Percentiles rank a stretch among this genome's conserved stretches.
Evolutionary conservation across 2,329 filamentous ascomycete species (phyloP).

Genomic region (Neurospora sp.): DNA sequence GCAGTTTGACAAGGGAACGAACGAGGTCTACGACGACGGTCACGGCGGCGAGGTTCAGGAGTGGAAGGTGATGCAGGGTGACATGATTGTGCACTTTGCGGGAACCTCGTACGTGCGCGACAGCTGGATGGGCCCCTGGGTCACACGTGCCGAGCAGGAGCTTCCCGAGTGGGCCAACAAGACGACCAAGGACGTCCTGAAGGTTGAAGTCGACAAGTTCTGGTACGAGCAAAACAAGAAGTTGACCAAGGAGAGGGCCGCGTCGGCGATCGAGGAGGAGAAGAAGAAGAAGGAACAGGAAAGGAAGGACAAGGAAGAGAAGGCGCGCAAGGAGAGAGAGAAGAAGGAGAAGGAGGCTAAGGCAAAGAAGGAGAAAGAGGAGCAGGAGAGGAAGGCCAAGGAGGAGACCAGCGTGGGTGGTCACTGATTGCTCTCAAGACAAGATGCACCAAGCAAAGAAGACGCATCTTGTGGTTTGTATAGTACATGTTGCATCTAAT

Average conservation of each 20-base stretch:
- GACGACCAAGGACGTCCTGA: slow-evolving; percentile 11
- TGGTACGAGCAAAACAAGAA: slow-evolving; percentile 14
- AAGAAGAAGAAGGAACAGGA: slow-evolving; percentile 9
- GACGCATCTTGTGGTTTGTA: neutral
- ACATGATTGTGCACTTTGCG: slow-evolving; percentile 22
- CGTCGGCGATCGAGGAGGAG: slow-evolving; percentile 1
- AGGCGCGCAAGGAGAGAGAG: neutral
- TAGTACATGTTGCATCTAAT: neutral
- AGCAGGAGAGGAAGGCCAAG: slow-evolving; percentile 5
- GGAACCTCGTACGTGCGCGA: slow-evolving; percentile 21
- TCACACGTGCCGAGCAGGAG: slow-evolving; percentile 18
- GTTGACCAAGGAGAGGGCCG: slow-evolving; percentile 4
- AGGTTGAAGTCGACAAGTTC: slow-evolving; percentile 11
- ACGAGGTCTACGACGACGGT: slow-evolving; percentile 19
- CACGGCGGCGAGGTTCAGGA: slow-evolving; percentile 15
- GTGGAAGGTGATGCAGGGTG: slow-evolving; percentile 24
- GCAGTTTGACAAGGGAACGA: slow-evolving; percentile 21
- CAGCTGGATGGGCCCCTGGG: slow-evolving; percentile 24
- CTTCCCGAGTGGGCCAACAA: slow-evolving; percentile 22
- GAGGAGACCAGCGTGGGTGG: neutral
- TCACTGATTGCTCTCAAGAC: neutral
- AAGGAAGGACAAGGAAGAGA: slow-evolving; percentile 9
- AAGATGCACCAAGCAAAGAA: neutral
- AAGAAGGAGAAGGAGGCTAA: slow-evolving; percentile 9
- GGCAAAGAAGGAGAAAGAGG: slow-evolving; percentile 3